Conservation (phyloP, 768 basidiomycete genomes). For the Kwoniella dendrophila region DNA sequence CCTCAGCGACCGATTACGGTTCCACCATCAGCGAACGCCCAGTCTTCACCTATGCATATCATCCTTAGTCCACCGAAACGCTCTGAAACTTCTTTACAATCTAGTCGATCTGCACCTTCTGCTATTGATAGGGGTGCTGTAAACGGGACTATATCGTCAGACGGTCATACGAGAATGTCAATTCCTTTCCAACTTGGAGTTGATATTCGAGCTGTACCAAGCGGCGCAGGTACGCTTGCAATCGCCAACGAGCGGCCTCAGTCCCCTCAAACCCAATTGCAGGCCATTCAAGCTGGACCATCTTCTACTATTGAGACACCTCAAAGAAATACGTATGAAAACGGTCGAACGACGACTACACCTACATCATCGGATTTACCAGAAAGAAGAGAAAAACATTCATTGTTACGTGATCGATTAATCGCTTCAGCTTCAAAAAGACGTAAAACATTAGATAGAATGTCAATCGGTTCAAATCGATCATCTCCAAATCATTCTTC, state of each 20-base stretch:
- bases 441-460: background rate
- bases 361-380: background rate
- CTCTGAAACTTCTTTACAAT: background rate
- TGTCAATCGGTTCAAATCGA: background rate
- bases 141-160: background rate
- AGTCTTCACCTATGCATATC: conserved; percentile 9
- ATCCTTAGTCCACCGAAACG: conserved; percentile 17
- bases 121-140: too few species aligned
- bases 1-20: too few species aligned
- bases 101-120: background rate
- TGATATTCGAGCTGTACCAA: conserved; percentile 7
- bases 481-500: background rate
- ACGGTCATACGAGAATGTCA: background rate
- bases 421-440: background rate
- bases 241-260: background rate
- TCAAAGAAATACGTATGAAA: background rate
- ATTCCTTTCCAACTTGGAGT: conserved; percentile 8
- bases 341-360: background rate
- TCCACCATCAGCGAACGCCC: background rate
- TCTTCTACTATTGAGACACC: background rate
- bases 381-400: background rate
- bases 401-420: conserved; percentile 6
- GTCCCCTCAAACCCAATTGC: background rate
- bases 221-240: background rate
- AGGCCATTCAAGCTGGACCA: conserved; percentile 3